Percentiles rank a stretch among this genome's conserved stretches.
Evolutionary conservation across 345 rosid genomes (phyloP).

Genomic region (Hibiscus syriacus): DNA sequence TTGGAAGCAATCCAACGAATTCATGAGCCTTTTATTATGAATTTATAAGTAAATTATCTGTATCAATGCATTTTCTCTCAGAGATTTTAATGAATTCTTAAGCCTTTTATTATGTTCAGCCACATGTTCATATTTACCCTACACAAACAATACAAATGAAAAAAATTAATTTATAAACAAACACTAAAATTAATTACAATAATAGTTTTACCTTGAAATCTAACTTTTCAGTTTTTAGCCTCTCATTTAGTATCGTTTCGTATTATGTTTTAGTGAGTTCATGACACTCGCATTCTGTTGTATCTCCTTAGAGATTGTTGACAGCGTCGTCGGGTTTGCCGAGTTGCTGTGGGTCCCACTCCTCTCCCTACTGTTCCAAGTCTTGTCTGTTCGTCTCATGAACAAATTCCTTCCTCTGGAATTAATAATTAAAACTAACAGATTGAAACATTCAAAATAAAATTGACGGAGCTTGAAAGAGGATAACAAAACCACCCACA

Average conservation of each 20-base stretch:
- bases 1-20: background rate
- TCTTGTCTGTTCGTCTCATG: slow-evolving; percentile 62
- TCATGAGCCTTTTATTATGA: too few species aligned
- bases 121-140: slow-evolving; percentile 61
- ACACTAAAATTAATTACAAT: too few species aligned
- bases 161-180: background rate
- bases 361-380: slow-evolving; percentile 30
- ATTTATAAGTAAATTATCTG: slow-evolving; percentile 37
- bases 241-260: slow-evolving; percentile 64
- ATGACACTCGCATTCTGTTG: slow-evolving; percentile 26
- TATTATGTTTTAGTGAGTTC: slow-evolving; percentile 72
- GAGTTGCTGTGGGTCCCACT: slow-evolving; percentile 26
- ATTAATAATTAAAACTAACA: background rate
- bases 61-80: slow-evolving; percentile 44
- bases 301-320: slow-evolving; percentile 40
- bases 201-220: slow-evolving; percentile 59
- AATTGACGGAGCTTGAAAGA: background rate
- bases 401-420: slow-evolving; percentile 46
- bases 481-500: background rate
- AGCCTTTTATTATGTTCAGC: slow-evolving; percentile 55
- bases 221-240: slow-evolving; percentile 54
- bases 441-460: background rate
- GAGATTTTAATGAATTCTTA: slow-evolving; percentile 41
- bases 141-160: background rate
- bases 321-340: slow-evolving; percentile 41